A percentile compares a stretch with the other conserved stretches of the same genome.
Evolutionary conservation across 805 yeast species (phyloP).

Genomic region (Wickerhamiella brachini): DNA sequence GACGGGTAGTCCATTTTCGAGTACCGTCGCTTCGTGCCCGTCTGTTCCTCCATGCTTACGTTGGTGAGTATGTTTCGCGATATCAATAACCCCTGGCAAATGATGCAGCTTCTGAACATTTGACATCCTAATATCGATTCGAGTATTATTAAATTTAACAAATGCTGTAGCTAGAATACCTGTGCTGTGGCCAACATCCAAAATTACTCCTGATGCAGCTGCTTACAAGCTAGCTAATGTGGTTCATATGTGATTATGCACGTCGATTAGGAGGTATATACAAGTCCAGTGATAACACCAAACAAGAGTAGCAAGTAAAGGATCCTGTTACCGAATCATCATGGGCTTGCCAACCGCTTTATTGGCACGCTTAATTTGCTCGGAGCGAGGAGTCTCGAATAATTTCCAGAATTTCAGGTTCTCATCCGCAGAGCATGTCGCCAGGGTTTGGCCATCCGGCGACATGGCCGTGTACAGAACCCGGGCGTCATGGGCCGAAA

Average conservation of each 20-base stretch:
- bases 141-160: no score
- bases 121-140: no score
- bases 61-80: neutral
- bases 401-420: constrained; percentile 89
- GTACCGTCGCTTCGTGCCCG: constrained; percentile 1
- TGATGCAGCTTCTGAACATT: no score
- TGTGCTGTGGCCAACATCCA: no score
- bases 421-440: constrained; percentile 94
- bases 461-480: constrained; percentile 72
- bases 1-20: neutral
- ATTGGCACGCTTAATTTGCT: constrained; percentile 10
- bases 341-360: constrained; percentile 33
- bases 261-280: neutral
- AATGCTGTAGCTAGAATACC: no score
- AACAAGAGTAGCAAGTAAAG: neutral
- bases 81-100: no score
- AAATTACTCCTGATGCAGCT: no score
- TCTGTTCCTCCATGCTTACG: neutral
- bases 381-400: constrained; percentile 38
- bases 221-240: neutral
- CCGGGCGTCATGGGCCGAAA: constrained; percentile 83
- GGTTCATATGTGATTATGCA: neutral
- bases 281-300: neutral
- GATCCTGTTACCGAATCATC: constrained; percentile 32
- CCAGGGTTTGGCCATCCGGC: constrained; percentile 81